Base-by-base conservation (phyloP, 768 basidiomycete species). In the Pisolithus microcarpus region DNA sequence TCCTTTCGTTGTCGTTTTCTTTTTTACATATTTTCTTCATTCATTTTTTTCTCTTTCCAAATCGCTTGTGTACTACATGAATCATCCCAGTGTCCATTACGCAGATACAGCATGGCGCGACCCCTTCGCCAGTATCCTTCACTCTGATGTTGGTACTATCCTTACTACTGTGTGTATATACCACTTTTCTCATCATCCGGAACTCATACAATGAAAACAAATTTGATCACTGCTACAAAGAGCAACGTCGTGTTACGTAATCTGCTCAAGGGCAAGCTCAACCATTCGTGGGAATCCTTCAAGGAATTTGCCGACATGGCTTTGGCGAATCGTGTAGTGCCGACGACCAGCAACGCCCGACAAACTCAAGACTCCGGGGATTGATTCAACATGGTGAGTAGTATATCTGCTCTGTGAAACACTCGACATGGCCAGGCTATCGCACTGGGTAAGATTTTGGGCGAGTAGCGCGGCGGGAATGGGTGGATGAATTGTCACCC, bases 311-410 rank as follows among this genome's bases (percentile, higher is more conserved):
- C 67, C 65, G 63, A 55, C 2, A 30, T 40, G 49, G 45, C 34
- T 37, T 47, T 31, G 42, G 10, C 15, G 4, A 26, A 43, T 42
- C 28, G 51, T 30, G 44, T 7, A 44, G 28, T 38, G 47, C 19
- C 44, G 56, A 64, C 39, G 18, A 52, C 26, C 42, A 53, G 52
- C 48, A 47, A 62, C 55, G 54, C 54, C 47, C 36, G 48, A 58
- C 50, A n/a, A 47, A 56, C 43, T 59, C 62, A 49, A 56, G 58
- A 65, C 57, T 58, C 52, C 37, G 47, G 49, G 47, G 43, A 61
- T 45, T 39, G 40, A 37, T 55, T 49, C 46, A 69, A 53, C 47
- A 67, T 67, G 66, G 66, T 67, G 51, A 69, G 66, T 49, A 28
- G 23, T 21, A 19, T 52, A n/a, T 40, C 24, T 40, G n/a, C 28